Evolutionary conservation across 768 basidiomycete species (phyloP).

Genomic region (Collybiopsis confluens): DNA sequence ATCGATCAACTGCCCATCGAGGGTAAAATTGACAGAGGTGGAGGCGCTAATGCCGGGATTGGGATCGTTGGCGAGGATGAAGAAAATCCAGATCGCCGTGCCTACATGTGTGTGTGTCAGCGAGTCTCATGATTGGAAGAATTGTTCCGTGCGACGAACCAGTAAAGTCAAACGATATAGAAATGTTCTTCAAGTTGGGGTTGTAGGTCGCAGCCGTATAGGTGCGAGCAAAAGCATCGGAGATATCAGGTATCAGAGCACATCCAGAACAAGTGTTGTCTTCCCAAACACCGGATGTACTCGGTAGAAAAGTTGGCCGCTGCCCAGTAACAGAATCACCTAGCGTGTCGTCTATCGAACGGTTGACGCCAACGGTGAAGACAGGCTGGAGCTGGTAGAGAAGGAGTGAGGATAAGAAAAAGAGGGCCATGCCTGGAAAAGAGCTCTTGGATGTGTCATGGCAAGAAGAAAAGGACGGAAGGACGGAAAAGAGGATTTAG

Average conservation of each 20-base stretch:
- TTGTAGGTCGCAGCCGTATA: slow-evolving; percentile 18
- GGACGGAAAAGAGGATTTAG: neutral
- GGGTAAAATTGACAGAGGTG: slow-evolving; percentile 27
- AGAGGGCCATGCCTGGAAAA: too few relatives aligned
- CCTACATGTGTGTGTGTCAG: too few relatives aligned
- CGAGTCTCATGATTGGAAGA: neutral
- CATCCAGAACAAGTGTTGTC: slow-evolving; percentile 10
- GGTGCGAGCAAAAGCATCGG: slow-evolving; percentile 14
- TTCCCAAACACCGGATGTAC: slow-evolving; percentile 13
- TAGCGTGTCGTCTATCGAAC: slow-evolving; percentile 20
- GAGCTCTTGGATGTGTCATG: too few relatives aligned
- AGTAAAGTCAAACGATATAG: slow-evolving; percentile 9
- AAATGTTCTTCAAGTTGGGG: neutral
- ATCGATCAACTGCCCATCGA: slow-evolving; percentile 22
- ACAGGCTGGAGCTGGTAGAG: neutral
- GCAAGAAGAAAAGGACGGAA: neutral
- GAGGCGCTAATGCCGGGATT: slow-evolving; percentile 17
- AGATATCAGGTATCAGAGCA: slow-evolving; percentile 11
- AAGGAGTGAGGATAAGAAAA: neutral
- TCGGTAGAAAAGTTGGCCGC: slow-evolving; percentile 15
- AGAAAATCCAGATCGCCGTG: slow-evolving; percentile 25
- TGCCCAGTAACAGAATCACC: slow-evolving; percentile 17
- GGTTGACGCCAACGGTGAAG: slow-evolving; percentile 8
- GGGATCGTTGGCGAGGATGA: slow-evolving; percentile 34
- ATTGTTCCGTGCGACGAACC: slow-evolving; percentile 4